Conservation (phyloP, 805 yeast genomes). For the Tetrapisispora iriomotensis region DNA sequence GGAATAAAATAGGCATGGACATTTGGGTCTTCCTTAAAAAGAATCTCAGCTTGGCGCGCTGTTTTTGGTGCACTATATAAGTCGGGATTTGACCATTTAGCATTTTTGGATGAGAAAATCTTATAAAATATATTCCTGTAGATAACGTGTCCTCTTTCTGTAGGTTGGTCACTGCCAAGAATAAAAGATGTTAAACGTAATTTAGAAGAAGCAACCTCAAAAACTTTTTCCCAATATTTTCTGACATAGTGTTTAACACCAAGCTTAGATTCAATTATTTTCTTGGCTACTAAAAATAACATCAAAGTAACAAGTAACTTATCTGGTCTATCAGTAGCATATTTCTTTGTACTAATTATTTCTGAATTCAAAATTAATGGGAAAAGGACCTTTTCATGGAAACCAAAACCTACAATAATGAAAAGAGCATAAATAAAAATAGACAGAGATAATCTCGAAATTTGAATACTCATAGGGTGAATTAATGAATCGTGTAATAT, state of each 20-base stretch:
- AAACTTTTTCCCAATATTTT: slow-evolving; percentile 53
- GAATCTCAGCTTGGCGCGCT: slow-evolving; percentile 33
- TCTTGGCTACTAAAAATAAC: slow-evolving; percentile 19
- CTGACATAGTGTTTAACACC: slow-evolving; percentile 32
- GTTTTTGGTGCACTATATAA: slow-evolving; percentile 46
- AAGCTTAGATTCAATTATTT: slow-evolving; percentile 19
- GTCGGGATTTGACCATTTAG: slow-evolving; percentile 40
- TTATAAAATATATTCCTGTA: slow-evolving; percentile 43
- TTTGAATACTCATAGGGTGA: slow-evolving; percentile 61
- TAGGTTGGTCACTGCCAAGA: slow-evolving; percentile 47
- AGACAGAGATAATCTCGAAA: slow-evolving; percentile 62
- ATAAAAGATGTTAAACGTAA: slow-evolving; percentile 78
- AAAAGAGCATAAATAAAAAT: slow-evolving; percentile 66
- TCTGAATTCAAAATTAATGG: slow-evolving; percentile 28
- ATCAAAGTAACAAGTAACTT: slow-evolving; percentile 12
- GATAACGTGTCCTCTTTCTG: slow-evolving; percentile 60
- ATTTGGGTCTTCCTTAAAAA: slow-evolving; percentile 35
- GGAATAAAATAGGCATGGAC: slow-evolving; percentile 57
- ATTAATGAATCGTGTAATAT: slow-evolving; percentile 80
- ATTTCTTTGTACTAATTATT: slow-evolving; percentile 10
- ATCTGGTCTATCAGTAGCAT: background rate
- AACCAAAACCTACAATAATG: slow-evolving; percentile 67
- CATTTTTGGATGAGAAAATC: slow-evolving; percentile 30
- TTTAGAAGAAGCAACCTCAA: slow-evolving; percentile 42
- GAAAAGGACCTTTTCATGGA: slow-evolving; percentile 42